Evolutionary conservation across 2,329 filamentous ascomycete genomes (phyloP), one percentile per base, ranked within the genome.

Genomic region (Myriosclerotinia duriaeana): DNA sequence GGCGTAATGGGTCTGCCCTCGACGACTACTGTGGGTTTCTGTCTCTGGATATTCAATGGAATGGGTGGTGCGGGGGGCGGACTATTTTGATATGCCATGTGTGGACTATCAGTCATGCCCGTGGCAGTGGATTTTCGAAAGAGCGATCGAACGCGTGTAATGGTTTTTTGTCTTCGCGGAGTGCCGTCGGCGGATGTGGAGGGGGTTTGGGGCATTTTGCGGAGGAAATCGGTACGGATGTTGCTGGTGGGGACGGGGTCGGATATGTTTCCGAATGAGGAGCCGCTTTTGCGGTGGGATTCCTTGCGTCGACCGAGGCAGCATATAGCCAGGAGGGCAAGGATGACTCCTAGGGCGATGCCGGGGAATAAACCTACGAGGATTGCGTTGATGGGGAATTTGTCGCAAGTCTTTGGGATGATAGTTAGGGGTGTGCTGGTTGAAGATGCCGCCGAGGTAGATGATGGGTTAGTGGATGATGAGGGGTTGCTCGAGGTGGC

Each of bases 191-290:
- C 54, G 2, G 68, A 68, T 2, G 70, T 69, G 0, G 72, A 74
- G 1, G 73, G 71, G 5, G 71, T 71, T 15, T 65, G 60, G 1
- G 74, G 71, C 42, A 63, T 67, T 66, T 75, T 76, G 72, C 80
- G 82, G 52, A 83, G 81, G 71, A 87, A 87, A 72, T 87, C 85
- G 48, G 80, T 81, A 63, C 84, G 81, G 67, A 82, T 48, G 76
- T 76, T 58, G 76, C 75, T 71, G 74, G 56, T 83, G 77, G 66
- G 88, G 80, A 67, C 88, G 80, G 72, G 87, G 82, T 69, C 80
- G 8, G 83, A 73, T 36, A 77, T 80, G 71, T 82, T 82, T 68
- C 80, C 78, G 64, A 81, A 82, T 5, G 80, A 82, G 36, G 79
- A 79, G 38, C 69, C 75, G 64, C 77, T 77, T 56, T 78, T 70